Evolutionary conservation across 176 grass and related monocot species (phyloP), one percentile per base, ranked within the genome.

Genomic region (Luzula sylvatica): DNA sequence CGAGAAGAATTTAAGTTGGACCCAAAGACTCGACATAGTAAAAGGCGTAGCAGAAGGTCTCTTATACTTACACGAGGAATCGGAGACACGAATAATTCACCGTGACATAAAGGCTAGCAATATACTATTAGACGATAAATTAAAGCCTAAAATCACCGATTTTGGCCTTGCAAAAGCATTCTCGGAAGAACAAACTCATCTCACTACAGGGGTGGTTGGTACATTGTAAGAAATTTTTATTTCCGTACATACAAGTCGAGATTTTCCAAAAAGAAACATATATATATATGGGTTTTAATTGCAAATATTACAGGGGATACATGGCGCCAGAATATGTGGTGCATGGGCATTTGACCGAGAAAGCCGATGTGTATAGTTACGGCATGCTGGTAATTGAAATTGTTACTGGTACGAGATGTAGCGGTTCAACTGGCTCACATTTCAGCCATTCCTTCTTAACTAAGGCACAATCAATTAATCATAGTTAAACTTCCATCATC

Each of bases 41-140:
- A 81, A 82, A 78, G 82, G 87, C 16, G 69, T 94, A 38, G 78
- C 87, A 0, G 82, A 86, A 76, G 87, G 87, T n/a, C 73, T 94
- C 41, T 86, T 74, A 27, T 94, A 94, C 55, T 77, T 94, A 8
- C 87, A 94, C 0, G 87, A 86, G 41, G 87, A 94, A 30, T 94
- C 70, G 19, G 82, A 82, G 78, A 82, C 52, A 39, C 66, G 77
- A 51, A 94, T 94, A 55, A 86, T 94, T 61, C 87, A 94, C 67
- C 46, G 81, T 26, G 87, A 86, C 43, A 93, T 94, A 27, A 94
- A 94, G 75, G 87, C 87, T 39, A 86, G 87, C 41, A 94, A 94
- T 80, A 94, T 94, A 61, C 69, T 94, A 39, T 52, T 94, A 56
- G 87, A 94, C 60, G 81, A 94, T 55, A 94, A 82, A 51, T 66